A percentile compares a stretch with the other conserved stretches of the same genome.
phyloP scores from a whole-genome alignment of 2,329 filamentous ascomycete genomes.

The Cadophora sp. region DNA sequence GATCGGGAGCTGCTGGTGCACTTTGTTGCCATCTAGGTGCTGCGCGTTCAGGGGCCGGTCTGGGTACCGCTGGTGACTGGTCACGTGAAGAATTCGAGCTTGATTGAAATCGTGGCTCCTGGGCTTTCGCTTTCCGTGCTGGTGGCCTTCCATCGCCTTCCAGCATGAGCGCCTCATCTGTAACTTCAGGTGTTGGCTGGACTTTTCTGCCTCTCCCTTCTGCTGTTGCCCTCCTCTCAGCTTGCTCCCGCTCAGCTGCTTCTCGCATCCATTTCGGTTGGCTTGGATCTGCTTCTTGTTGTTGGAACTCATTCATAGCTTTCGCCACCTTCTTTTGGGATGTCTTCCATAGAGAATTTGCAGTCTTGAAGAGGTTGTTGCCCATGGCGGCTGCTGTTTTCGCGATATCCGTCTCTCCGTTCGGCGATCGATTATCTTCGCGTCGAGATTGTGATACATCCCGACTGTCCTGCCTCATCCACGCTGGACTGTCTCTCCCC shows the following conservation, averaged over 20 bases:
- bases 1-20: constrained; percentile 49
- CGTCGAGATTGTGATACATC: constrained; percentile 54
- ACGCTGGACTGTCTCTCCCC: constrained; percentile 57
- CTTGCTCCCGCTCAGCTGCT: constrained; percentile 50
- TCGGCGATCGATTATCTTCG: constrained; percentile 61
- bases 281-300: constrained; percentile 71
- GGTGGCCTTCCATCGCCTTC: constrained; percentile 70
- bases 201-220: constrained; percentile 39
- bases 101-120: constrained; percentile 34
- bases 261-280: constrained; percentile 98
- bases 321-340: constrained; percentile 92
- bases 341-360: constrained; percentile 94
- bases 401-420: constrained; percentile 73
- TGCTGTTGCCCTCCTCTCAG: constrained; percentile 45
- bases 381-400: constrained; percentile 85
- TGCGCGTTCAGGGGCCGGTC: constrained; percentile 50
- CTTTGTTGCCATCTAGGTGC: constrained; percentile 66
- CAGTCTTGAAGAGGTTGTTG: constrained; percentile 86
- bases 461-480: constrained; percentile 64
- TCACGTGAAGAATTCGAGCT: constrained; percentile 48
- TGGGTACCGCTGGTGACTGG: constrained; percentile 56
- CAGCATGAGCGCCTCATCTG: constrained; percentile 81
- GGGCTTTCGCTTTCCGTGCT: constrained; percentile 43
- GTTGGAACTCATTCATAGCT: constrained; percentile 85
- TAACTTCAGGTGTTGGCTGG: constrained; percentile 50